These are phyloP conservation scores for Haberlea rhodopensis DNA, from an alignment of 257 asterid species.

Conservation along the genomic window DNA sequence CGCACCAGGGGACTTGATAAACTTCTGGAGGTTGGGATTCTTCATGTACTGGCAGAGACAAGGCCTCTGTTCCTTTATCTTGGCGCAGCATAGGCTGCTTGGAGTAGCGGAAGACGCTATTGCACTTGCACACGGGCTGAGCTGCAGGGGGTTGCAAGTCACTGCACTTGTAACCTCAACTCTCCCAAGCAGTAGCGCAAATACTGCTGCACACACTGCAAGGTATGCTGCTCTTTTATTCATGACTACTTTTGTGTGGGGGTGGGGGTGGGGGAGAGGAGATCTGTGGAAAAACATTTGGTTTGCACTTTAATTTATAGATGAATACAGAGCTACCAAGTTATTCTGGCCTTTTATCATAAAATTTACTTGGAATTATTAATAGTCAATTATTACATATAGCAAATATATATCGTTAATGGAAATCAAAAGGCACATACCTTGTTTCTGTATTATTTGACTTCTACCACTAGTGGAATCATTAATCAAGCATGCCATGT, in stretches of 20 bases:
- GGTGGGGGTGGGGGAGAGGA: not conserved
- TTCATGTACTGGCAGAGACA: slow-evolving; percentile 81
- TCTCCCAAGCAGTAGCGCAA: slow-evolving; percentile 34
- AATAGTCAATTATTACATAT: too few relatives aligned
- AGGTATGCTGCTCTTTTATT: slow-evolving; percentile 27
- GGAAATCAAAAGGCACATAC: not conserved
- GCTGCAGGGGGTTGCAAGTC: slow-evolving; percentile 75
- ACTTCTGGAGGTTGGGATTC: slow-evolving; percentile 65
- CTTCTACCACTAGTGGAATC: slow-evolving; percentile 7
- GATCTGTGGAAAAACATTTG: slow-evolving; percentile 6
- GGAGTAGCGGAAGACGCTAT: slow-evolving; percentile 61
- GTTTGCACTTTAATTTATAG: slow-evolving; percentile 2
- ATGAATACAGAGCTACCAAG: too few relatives aligned
- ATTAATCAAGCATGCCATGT: not conserved
- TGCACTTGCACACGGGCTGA: slow-evolving; percentile 77
- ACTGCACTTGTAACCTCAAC: slow-evolving; percentile 42
- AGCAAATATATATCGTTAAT: not conserved
- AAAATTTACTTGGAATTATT: too few relatives aligned
- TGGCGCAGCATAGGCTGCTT: slow-evolving; percentile 45
- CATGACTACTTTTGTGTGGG: slow-evolving; percentile 18
- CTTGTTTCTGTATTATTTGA: not conserved
- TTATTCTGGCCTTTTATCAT: too few relatives aligned
- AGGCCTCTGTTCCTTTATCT: slow-evolving; percentile 71
- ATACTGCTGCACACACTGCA: slow-evolving; percentile 31
- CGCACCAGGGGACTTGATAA: slow-evolving; percentile 79